phyloP scores from a whole-genome alignment of 805 yeast species.

The Dipodascus geniculatus region DNA sequence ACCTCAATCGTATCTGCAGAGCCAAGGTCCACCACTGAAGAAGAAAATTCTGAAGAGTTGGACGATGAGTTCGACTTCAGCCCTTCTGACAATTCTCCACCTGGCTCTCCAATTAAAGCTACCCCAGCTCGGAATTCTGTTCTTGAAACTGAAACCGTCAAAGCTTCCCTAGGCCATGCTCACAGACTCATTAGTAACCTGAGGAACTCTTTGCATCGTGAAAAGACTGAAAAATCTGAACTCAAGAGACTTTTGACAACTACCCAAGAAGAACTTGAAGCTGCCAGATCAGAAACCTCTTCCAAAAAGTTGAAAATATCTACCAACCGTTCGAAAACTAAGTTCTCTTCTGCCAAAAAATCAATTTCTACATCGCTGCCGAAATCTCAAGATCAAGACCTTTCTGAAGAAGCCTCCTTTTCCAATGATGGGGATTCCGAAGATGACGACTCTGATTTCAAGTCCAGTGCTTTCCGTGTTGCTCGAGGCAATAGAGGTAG shows the following conservation, averaged over 20 bases:
- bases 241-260: constrained; percentile 21
- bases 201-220: constrained; percentile 37
- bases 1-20: not conserved
- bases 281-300: constrained; percentile 1
- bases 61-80: constrained; percentile 11
- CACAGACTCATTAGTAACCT: constrained; percentile 50
- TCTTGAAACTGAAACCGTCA: constrained; percentile 56
- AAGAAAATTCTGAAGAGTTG: not conserved
- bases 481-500: constrained; percentile 6
- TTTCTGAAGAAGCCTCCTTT: constrained; percentile 5
- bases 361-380: not conserved
- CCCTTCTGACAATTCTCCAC: constrained; percentile 22
- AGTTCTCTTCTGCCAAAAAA: not conserved
- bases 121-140: constrained; percentile 22
- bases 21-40: not conserved
- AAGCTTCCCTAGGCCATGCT: constrained; percentile 53
- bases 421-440: not conserved
- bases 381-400: constrained; percentile 2
- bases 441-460: constrained; percentile 2
- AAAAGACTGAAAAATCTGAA: constrained; percentile 32
- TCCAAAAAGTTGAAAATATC: not conserved
- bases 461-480: constrained; percentile 7
- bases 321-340: not conserved
- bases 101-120: constrained; percentile 24
- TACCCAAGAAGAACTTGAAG: constrained; percentile 18